Base-by-base conservation (phyloP, 2,329 filamentous ascomycete species). In the Cordyceps fumosorosea region DNA sequence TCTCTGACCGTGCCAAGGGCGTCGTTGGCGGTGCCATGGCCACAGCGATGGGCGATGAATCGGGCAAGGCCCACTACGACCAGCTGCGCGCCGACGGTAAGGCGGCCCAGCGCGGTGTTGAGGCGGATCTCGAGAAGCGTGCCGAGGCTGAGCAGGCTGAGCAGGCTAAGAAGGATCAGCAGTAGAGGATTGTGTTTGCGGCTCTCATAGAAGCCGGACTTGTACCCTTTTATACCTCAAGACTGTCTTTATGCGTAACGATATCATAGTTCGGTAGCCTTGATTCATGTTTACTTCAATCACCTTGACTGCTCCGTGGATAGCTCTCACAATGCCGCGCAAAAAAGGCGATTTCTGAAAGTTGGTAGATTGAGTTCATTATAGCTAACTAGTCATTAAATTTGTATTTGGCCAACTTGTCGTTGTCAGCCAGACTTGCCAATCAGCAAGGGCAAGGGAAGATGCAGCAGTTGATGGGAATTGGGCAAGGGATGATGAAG, bases 101-200 rank as follows among this genome's bases (percentile, higher is more conserved):
- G 86, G 90, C 89, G 22, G 81, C 85, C 71, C 89, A 96, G 82
- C 84, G 91, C 22, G 89, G 91, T 56, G 92, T 88, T 1, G 92
- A 96, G 82, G 78, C 82, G 44, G 91, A 96, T 71, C 81, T 96
- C 62, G 78, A 89, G 75, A 93, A 91, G 84, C 80, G 90, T 80
- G 83, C 79, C 0, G 81, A 84, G 66, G 79, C 80, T 50, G 70
- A 72, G 61, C 63, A 40, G 20, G 52, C 52, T 50, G 70, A 72
- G 61, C 63, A 40, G 20, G 52, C 52, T 18, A 22, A 67, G 63
- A 63, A 63, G 45, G 32, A 56, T 14, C 6, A 56, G 32, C 10
- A 61, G 59, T 61, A 61, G 45, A 50, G 8, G 5, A 7, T 5
- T 22, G 7, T 32, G 7, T 40, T 29, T 18, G 24, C 44, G 26